Base-by-base conservation (phyloP, 148 eudicot species). In the Arbutus unedo region DNA sequence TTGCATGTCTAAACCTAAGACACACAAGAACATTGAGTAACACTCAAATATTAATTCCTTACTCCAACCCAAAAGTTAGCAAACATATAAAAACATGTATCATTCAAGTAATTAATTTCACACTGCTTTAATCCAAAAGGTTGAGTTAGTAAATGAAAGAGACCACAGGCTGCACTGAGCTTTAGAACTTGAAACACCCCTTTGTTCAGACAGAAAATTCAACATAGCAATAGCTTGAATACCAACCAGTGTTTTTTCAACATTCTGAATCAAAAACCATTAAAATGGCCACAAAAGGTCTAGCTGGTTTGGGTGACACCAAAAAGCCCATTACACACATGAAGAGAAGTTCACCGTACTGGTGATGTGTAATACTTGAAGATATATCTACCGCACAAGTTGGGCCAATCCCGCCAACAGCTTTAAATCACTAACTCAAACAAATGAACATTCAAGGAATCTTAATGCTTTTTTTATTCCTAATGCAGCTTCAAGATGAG, bases 41-140 rank as follows among this genome's bases (percentile, higher is more conserved):
- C 31, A 74, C 59, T 9, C 18, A 45, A 3, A 48, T 15, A 59
- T 31, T 31, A 31, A 31, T 31, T 31, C 38, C 38, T 31, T 31
- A 31, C 38, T 31, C 38, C 38, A 31, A 31, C 38, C 38, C 38
- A 1, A 31, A 31, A 31, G 38, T 31, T 31, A 31, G 38, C 38
- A 31, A 31, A 64, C 4, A 18, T 10, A 82, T 64, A 4, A n/a
- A 14, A 23, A 23, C 41, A 64, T 25, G 13, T 0, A 13, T 4
- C 31, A 74, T 74, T 9, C 18, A 45, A 3, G n/a, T 15, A 59
- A 68, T 31, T 38, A 31, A 50, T 53, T 60, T 76, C 49, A 38
- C 54, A 67, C 21, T 59, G 68, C 79, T 10, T 81, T 41, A 6
- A 41, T 31, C 76, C 19, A 68, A 70, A 3, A 54, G 81, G 76